phyloP scores from a whole-genome alignment of 2,329 filamentous ascomycete species.

The Emergomyces africanus region DNA sequence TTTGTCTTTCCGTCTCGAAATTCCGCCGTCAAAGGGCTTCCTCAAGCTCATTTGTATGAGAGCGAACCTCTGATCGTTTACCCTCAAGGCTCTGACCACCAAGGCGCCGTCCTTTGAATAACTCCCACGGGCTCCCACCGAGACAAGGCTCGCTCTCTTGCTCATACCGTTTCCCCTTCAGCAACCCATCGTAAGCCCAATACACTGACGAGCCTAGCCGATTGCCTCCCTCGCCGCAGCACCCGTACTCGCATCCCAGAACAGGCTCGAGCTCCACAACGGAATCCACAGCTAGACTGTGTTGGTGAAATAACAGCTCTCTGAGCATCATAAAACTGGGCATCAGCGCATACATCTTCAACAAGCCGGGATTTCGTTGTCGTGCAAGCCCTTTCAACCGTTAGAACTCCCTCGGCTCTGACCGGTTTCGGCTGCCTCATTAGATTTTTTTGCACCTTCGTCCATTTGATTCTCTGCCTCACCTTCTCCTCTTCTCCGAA shows the following conservation, averaged over 20 bases:
- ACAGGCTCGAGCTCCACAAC: not conserved
- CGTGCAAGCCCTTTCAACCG: not conserved
- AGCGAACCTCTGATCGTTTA: not conserved
- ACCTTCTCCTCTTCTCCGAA: not conserved
- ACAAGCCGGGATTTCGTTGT: not conserved
- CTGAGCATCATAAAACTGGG: not conserved
- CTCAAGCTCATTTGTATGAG: not conserved
- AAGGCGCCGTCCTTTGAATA: not conserved
- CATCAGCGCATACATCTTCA: not conserved
- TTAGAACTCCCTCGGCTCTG: not conserved
- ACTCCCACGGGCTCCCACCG: not conserved
- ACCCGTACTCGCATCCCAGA: not conserved
- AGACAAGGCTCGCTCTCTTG: not conserved
- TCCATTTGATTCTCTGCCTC: not conserved
- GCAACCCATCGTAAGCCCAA: not conserved
- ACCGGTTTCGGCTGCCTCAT: not conserved
- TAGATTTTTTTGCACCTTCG: not conserved
- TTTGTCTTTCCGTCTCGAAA: not conserved
- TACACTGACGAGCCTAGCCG: not conserved
- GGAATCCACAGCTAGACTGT: not conserved
- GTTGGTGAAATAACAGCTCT: not conserved
- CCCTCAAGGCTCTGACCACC: not conserved
- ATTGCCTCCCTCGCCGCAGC: not conserved
- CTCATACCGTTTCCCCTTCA: not conserved
- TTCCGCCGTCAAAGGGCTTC: not conserved